phyloP scores from a whole-genome alignment of 148 eudicot genomes.

The Spergularia marina region DNA sequence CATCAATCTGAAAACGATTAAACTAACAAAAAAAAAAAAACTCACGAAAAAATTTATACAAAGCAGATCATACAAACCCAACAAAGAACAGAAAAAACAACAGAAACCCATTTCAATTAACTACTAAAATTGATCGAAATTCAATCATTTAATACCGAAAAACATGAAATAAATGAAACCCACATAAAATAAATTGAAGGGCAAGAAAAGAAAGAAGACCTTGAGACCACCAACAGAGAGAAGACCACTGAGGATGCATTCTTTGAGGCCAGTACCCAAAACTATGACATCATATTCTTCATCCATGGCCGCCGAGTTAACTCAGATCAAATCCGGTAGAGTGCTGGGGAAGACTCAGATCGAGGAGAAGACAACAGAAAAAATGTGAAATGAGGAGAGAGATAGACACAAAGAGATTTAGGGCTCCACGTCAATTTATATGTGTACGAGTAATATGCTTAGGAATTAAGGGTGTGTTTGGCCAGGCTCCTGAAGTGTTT shows the following conservation, averaged over 20 bases:
- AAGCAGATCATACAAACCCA: neutral
- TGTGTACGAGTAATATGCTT: no score
- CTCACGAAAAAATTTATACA: neutral
- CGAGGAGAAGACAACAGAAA: neutral
- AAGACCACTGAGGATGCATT: constrained; percentile 62
- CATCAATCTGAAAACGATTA: neutral
- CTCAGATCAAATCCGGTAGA: constrained; percentile 10
- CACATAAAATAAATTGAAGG: neutral
- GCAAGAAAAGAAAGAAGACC: constrained; percentile 22
- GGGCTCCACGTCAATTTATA: neutral
- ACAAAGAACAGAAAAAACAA: neutral
- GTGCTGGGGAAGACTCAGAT: constrained; percentile 12
- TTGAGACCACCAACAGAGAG: constrained; percentile 63
- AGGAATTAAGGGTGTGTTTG: no score
- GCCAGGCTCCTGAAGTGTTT: no score
- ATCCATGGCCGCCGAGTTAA: constrained; percentile 38
- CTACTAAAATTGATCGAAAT: constrained; percentile 8
- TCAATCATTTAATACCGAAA: neutral
- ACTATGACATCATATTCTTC: constrained; percentile 60
- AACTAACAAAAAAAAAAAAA: neutral
- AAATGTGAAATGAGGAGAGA: neutral
- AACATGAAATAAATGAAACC: neutral
- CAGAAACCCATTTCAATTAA: constrained; percentile 17
- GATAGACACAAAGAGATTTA: constrained; percentile 7
- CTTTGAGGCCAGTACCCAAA: constrained; percentile 58